Evolutionary conservation across 768 basidiomycete genomes (phyloP).

Genomic region (Thelephora ganbajun): DNA sequence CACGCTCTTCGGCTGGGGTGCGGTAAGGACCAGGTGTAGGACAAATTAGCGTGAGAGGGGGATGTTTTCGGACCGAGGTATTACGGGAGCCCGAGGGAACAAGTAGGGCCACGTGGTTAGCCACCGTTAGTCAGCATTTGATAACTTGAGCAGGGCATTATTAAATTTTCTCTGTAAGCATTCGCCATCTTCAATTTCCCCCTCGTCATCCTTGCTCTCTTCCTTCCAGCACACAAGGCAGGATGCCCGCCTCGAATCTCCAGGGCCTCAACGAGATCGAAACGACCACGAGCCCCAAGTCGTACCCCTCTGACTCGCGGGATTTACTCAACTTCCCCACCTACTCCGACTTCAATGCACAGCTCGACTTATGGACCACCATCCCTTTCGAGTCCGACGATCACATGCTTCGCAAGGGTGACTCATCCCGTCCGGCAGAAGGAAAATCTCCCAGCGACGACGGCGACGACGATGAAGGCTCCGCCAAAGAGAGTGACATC

Average conservation of each 20-base stretch:
- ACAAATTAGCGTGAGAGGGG: too few relatives aligned
- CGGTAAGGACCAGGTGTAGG: not conserved
- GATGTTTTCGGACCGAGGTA: too few relatives aligned
- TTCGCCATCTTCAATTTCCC: too few relatives aligned
- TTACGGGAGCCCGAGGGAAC: too few relatives aligned
- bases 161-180: too few relatives aligned
- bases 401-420: slow-evolving; percentile 27
- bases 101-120: too few relatives aligned
- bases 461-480: slow-evolving; percentile 17
- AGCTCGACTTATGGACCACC: slow-evolving; percentile 77
- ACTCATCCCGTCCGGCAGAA: slow-evolving; percentile 11
- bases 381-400: slow-evolving; percentile 71
- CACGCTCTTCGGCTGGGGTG: slow-evolving; percentile 26
- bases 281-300: slow-evolving; percentile 27
- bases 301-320: slow-evolving; percentile 23
- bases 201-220: too few relatives aligned
- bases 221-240: not conserved
- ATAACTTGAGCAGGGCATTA: too few relatives aligned
- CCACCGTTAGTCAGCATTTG: too few relatives aligned
- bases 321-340: slow-evolving; percentile 50
- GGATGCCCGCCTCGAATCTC: slow-evolving; percentile 45
- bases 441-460: slow-evolving; percentile 14
- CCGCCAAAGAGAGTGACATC: slow-evolving; percentile 4
- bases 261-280: slow-evolving; percentile 76
- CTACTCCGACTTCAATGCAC: slow-evolving; percentile 63